Evolutionary conservation across 257 asterid genomes (phyloP), one percentile per base, ranked within the genome.

Genomic region (Cordia subcordata): DNA sequence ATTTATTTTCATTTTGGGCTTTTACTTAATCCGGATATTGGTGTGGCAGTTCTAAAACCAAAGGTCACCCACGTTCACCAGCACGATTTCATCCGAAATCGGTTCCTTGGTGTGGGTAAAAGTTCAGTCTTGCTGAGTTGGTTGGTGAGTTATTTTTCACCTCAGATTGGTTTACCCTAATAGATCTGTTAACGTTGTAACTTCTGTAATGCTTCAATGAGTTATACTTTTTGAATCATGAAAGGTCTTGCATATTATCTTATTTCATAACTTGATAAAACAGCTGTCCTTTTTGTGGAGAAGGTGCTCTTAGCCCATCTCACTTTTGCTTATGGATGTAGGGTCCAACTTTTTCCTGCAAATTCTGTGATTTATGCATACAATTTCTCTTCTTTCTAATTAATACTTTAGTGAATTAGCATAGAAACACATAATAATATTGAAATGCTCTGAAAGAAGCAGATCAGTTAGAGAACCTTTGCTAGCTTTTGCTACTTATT

Each of bases 51-150:
- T 72, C 35, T 79, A 58, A 74, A 66, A 62, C 78, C 77, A 59
- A 52, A 70, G 68, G 42, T 86, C 62, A 86, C 90, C 11, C 71
- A 80, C 66, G 95, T 86, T 44, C 85, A 71, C 0, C 76, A 87
- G 32, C 94, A 87, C 50, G 96, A 87, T 46, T 87, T 87, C 84
- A 82, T 87, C 78, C 82, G 73, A 80, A 73, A 51, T 32, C 79
- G 96, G 4, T 87, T 80, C 72, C 54, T 33, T 77, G 96, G 94
- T 53, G 10, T 80, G 53, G 91, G 94, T 60, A 75, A 23, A 74
- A 67, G 49, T 61, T 78, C 88, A 47, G 65, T 55, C 61, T 11
- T 87, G 33, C 14, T 77, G 69, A 67, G 88, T 64, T 87, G 96
- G 96, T 13, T 77, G 94, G 96, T 87, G 72, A 77, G 96, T 42